Base-by-base conservation (phyloP, 2,329 filamentous ascomycete species). In the Penicillium rolfsii region DNA sequence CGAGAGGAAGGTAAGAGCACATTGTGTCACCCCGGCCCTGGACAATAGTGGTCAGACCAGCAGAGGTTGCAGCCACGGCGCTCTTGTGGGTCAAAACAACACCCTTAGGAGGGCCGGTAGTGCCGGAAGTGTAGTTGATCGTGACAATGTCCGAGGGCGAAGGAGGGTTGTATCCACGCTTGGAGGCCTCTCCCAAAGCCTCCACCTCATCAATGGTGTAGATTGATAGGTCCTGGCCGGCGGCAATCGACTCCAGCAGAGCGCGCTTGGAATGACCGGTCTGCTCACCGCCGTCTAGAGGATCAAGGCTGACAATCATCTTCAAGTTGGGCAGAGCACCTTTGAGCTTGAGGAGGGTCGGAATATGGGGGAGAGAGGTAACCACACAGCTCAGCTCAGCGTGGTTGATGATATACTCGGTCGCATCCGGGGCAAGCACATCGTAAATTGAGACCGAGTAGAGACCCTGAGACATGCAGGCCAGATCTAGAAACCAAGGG, bases 351-450 rank as follows among this genome's bases (percentile, higher is more conserved):
- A 97, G 83, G 57, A 97, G 84, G 16, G 87, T 86, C 1, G 92
- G 88, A 56, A 97, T 88, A 72, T 97, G 93, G 46, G 87, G 87
- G 49, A 97, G 81, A 30, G 91, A 93, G 60, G 91, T 89, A 64
- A 90, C 87, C 41, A 98, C 87, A 71, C 88, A 91, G 60, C 83
- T 77, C 59, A 98, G 81, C 64, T 88, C 84, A 57, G 92, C 87
- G 76, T 98, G 94, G 78, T 96, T 96, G 80, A 98, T 90, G 77
- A 99, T 97, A 80, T 91, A 98, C 79, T 98, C 93, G 59, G 91
- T 93, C 2, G 93, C 87, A 67, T 97, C 91, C 12, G 94, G 89
- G 9, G 94, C 94, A 5, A 99, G 86, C 12, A 94, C 97, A 77
- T 98, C 95, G 81, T 99, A 99, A 54, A 99, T 89, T 5, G 94